A percentile compares a stretch with the other conserved stretches of the same genome.
These are phyloP conservation scores for Solanum ossicruentum DNA, from an alignment of 257 asterid genomes.

Conservation along the genomic window DNA sequence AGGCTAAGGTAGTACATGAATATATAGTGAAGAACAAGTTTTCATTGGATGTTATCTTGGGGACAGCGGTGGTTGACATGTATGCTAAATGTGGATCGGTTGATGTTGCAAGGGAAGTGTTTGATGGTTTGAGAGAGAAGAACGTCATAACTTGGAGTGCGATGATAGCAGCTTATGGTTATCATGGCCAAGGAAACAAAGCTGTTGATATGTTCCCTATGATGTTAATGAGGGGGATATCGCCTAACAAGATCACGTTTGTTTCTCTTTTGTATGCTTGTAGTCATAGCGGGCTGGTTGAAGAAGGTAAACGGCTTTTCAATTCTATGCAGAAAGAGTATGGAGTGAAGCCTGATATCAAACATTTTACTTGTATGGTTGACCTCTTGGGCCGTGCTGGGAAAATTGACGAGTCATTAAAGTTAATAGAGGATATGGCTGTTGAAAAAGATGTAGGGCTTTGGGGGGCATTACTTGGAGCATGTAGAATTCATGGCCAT, in stretches of 20 bases:
- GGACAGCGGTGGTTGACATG: slow-evolving; percentile 47
- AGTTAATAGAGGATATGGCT: slow-evolving; percentile 19
- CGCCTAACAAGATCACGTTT: slow-evolving; percentile 34
- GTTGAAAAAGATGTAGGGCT: slow-evolving; percentile 37
- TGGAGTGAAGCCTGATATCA: slow-evolving; percentile 28
- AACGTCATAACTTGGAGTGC: slow-evolving; percentile 43
- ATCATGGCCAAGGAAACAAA: slow-evolving; percentile 42
- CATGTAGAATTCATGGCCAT: slow-evolving; percentile 44
- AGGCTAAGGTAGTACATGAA: slow-evolving; percentile 29
- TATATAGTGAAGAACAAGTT: slow-evolving; percentile 10
- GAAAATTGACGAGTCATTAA: slow-evolving; percentile 23
- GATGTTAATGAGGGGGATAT: slow-evolving; percentile 26
- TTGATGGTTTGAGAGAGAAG: slow-evolving; percentile 27
- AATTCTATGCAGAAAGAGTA: slow-evolving; percentile 25
- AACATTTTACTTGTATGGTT: slow-evolving; percentile 43
- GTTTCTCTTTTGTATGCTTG: slow-evolving; percentile 39
- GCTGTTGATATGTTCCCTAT: slow-evolving; percentile 34
- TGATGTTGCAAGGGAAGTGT: slow-evolving; percentile 32
- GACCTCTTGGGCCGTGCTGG: slow-evolving; percentile 48
- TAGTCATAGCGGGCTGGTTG: slow-evolving; percentile 44
- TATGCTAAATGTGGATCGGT: slow-evolving; percentile 44
- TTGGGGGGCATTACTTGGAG: slow-evolving; percentile 46
- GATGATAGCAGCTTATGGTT: slow-evolving; percentile 54
- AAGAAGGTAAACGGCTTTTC: slow-evolving; percentile 35
- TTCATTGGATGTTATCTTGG: slow-evolving; percentile 28